Evolutionary conservation across 2,329 filamentous ascomycete species (phyloP), one percentile per base, ranked within the genome.

Genomic region (Sporothrix protearum): DNA sequence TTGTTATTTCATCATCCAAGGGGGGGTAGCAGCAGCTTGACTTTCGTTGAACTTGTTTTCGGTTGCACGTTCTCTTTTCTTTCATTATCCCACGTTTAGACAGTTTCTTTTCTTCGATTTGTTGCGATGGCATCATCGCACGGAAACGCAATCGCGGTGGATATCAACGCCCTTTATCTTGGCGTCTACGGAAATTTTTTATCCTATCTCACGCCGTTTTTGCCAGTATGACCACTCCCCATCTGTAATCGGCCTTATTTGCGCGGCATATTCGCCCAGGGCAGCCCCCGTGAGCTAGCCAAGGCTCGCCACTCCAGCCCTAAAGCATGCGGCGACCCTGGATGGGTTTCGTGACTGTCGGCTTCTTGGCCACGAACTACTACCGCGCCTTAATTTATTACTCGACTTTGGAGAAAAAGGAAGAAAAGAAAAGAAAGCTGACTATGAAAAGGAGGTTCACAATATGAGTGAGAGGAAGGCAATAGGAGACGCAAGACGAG

Each of bases 191-290:
- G 28, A 33, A 57, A 33, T 57, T 19, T 57, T 28, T 57, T 57
- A 33, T 57, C 53, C 25, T 19, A 33, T 33, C 1, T 14, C 53
- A 30, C 16, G 28, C 25, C 12, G 14, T 57, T 57, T 57, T 57
- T 33, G 30, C 25, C 14, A 30, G 7, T 39, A 2, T 61, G 39
- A 39, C 42, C 57, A 14, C 57, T 42, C 19, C 30, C 19, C 19
- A n/a, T n/a, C n/a, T n/a, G n/a, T n/a, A n/a, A n/a, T 61, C n/a
- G 39, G 57, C 57, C 57, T 61, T 42, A 42, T 61, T 61, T 39
- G 36, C 57, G 57, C 57, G 57, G 57, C 55, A 59, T 61, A 61
- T 42, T 61, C 3, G 8, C 19, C 55, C 55, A 51, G n/a, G 6
- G 55, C n/a, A n/a, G n/a, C n/a, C 51, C 28, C 57, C 57, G 42